Percentiles rank a stretch among this genome's conserved stretches.
phyloP scores from a whole-genome alignment of 2,329 filamentous ascomycete genomes.

The Onygenales sp. region DNA sequence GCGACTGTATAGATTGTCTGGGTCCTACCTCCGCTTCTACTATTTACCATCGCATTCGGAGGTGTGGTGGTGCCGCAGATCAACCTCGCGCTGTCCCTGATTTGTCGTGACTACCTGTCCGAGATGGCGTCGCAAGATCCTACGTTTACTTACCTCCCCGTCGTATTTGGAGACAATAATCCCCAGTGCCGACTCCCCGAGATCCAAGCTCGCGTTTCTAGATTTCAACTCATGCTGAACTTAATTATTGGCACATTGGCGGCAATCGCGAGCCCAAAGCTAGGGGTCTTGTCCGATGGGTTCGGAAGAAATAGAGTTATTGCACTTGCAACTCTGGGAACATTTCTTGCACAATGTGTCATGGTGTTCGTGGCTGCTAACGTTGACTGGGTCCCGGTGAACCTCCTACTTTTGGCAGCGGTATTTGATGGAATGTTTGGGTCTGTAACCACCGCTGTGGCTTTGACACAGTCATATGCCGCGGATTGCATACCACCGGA shows the following conservation, averaged over 20 bases:
- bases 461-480: conserved; percentile 74
- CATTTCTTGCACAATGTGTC: conserved; percentile 62
- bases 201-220: conserved; percentile 66
- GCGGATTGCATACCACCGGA: conserved; percentile 79
- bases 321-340: conserved; percentile 63
- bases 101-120: conserved; percentile 74
- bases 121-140: conserved; percentile 54
- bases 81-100: conserved; percentile 72
- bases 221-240: conserved; percentile 67
- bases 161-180: conserved; percentile 61
- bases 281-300: conserved; percentile 79
- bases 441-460: conserved; percentile 77
- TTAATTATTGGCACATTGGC: conserved; percentile 68
- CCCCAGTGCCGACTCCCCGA: conserved; percentile 70
- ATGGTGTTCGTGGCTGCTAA: conserved; percentile 70
- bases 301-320: conserved; percentile 71
- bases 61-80: conserved; percentile 77
- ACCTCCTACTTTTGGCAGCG: conserved; percentile 67
- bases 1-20: conserved; percentile 57
- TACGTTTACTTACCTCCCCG: conserved; percentile 50
- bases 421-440: conserved; percentile 75
- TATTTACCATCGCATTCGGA: conserved; percentile 80
- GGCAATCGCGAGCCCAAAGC: conserved; percentile 69
- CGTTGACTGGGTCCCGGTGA: conserved; percentile 63
- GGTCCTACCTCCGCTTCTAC: conserved; percentile 68